Conservation (phyloP, 345 rosid genomes). For the Microcos paniculata region DNA sequence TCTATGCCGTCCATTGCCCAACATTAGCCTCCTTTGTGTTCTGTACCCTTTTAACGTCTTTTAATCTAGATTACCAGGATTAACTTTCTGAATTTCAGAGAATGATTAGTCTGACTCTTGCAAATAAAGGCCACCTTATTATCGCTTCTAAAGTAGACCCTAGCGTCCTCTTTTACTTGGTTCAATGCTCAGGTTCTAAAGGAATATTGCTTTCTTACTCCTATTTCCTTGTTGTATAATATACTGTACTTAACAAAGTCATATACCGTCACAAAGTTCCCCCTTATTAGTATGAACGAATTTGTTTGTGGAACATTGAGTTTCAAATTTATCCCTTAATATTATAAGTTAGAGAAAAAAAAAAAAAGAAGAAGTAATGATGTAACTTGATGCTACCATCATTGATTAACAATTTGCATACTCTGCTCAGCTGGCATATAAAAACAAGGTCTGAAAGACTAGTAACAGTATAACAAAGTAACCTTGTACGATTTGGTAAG, state of each 20-base stretch:
- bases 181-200: background rate
- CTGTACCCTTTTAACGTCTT: conserved; percentile 11
- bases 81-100: background rate
- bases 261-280: too few species aligned
- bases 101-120: conserved; percentile 3
- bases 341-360: too few species aligned
- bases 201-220: background rate
- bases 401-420: background rate
- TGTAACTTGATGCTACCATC: background rate
- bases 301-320: background rate
- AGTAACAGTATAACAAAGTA: background rate
- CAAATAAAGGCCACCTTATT: background rate
- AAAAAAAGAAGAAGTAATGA: too few species aligned
- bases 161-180: background rate
- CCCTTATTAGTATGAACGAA: too few species aligned
- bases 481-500: background rate
- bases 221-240: too few species aligned
- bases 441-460: background rate
- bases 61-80: background rate
- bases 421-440: too few species aligned
- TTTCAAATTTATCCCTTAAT: background rate
- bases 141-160: background rate
- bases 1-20: conserved; percentile 10
- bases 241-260: too few species aligned
- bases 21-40: conserved; percentile 39